Percentiles rank a stretch among this genome's conserved stretches.
These are phyloP conservation scores for Aspergillus amoenus DNA, from an alignment of 2,329 filamentous ascomycete species.

Conservation along the genomic window DNA sequence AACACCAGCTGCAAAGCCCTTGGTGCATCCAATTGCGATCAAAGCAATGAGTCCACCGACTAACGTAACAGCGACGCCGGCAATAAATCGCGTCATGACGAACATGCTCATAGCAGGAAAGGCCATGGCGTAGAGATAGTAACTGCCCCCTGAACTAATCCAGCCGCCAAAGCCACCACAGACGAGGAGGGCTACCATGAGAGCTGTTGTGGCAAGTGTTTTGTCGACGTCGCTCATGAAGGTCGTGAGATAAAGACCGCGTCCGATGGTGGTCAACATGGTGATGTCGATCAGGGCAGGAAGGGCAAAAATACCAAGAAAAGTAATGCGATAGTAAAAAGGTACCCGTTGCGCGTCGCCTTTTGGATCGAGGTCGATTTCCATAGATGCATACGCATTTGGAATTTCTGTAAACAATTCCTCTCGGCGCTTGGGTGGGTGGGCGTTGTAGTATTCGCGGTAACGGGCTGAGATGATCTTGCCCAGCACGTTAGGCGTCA, in stretches of 20 bases:
- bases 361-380: conserved; percentile 50
- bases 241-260: conserved; percentile 60
- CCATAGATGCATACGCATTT: conserved; percentile 52
- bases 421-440: conserved; percentile 22
- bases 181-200: conserved; percentile 59
- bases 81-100: conserved; percentile 50
- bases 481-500: conserved; percentile 50
- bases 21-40: conserved; percentile 48
- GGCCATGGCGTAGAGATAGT: conserved; percentile 58
- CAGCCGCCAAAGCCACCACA: conserved; percentile 62
- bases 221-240: conserved; percentile 50
- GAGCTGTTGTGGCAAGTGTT: conserved; percentile 54
- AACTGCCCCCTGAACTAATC: conserved; percentile 62
- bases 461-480: conserved; percentile 41
- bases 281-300: conserved; percentile 62
- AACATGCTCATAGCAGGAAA: conserved; percentile 57
- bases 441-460: conserved; percentile 44
- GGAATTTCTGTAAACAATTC: conserved; percentile 41
- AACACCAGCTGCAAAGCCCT: conserved; percentile 47
- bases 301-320: conserved; percentile 62
- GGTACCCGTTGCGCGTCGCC: conserved; percentile 45
- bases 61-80: conserved; percentile 49
- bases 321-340: conserved; percentile 52
- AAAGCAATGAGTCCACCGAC: conserved; percentile 55
- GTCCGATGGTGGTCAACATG: conserved; percentile 57